These are phyloP conservation scores for Russula sp. DNA, from an alignment of 768 basidiomycete species.

Conservation along the genomic window DNA sequence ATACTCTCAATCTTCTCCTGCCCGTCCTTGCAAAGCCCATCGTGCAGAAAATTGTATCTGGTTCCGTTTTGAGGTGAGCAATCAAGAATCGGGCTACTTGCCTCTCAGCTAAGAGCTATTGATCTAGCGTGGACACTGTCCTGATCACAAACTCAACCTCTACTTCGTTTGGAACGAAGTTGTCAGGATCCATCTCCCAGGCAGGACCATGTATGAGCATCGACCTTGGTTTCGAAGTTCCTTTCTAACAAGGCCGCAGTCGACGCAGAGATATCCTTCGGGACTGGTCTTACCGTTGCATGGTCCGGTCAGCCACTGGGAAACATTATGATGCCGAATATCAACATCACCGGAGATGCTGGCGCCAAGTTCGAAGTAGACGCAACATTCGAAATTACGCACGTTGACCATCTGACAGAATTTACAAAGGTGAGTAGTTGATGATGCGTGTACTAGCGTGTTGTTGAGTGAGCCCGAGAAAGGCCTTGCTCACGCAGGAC, in stretches of 20 bases:
- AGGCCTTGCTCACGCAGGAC: constrained; percentile 58
- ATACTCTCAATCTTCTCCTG: constrained; percentile 58
- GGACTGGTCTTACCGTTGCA: constrained; percentile 54
- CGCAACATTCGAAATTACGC: constrained; percentile 56
- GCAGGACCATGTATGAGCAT: constrained; percentile 64
- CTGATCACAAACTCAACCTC: constrained; percentile 58
- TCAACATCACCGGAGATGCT: constrained; percentile 57
- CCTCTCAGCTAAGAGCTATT: constrained; percentile 2
- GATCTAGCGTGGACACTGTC: constrained; percentile 52
- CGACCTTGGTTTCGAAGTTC: not conserved
- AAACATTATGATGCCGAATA: constrained; percentile 55
- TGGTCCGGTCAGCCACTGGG: constrained; percentile 62
- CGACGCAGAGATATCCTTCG: constrained; percentile 66
- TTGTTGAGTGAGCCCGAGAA: not conserved
- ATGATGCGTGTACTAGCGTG: no score
- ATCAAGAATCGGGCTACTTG: constrained; percentile 5
- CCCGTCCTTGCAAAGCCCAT: constrained; percentile 71
- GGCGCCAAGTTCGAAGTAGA: constrained; percentile 58
- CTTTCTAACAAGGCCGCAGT: constrained; percentile 38
- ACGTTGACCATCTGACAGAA: constrained; percentile 54
- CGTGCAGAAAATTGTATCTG: constrained; percentile 66
- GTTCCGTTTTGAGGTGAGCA: constrained; percentile 51
- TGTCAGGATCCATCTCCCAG: constrained; percentile 63
- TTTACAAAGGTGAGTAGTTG: constrained; percentile 54
- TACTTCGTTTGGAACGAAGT: constrained; percentile 52